Base-by-base conservation (phyloP, 176 grass and related monocot genomes). In the Musa acuminata region DNA sequence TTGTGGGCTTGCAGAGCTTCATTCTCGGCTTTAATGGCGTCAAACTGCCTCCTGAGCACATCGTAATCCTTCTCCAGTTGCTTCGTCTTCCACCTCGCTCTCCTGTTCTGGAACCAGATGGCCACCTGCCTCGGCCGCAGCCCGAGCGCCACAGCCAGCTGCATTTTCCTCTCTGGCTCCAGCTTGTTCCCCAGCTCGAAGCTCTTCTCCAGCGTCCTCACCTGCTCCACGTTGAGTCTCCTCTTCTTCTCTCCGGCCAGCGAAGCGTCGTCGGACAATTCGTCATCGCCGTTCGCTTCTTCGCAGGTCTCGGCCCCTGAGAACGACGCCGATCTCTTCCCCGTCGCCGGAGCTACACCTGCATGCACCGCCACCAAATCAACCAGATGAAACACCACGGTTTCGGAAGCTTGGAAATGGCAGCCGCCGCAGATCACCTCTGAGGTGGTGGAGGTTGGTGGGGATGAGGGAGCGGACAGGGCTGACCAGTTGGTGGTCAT, bases 201-300 rank as follows among this genome's bases (percentile, higher is more conserved):
- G 77, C 49, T 71, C 52, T 55, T 79, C 65, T 79, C 77, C 77
- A 79, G 17, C 53, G 88, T 91, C 85, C 88, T 82, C 78, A 99
- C 96, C 89, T 99, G 96, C 67, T 99, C 96, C 77, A 91, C 79
- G 85, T 95, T 99, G 68, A 99, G 87, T 55, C 96, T 83, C 67
- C 91, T 81, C 82, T 99, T 99, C 88, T 95, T 99, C 84, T 99
- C 96, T 22, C 88, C 91, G 0, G 69, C 88, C 76, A 87, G 88
- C 75, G 91, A 99, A 7, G 88, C 89, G 80, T 95, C 91, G 69
- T 99, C 96, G 0, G 96, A 99, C 35, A 89, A 71, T 12, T 99
- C 96, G 29, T 95, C 91, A 75, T 99, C 91, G 50, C 77, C 82
- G 8, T 51, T 27, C 13, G 78, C 80, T 17, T 90, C 94, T 49